phyloP scores from a whole-genome alignment of 179 eudicot species.

The Heliamphora pulchella region DNA sequence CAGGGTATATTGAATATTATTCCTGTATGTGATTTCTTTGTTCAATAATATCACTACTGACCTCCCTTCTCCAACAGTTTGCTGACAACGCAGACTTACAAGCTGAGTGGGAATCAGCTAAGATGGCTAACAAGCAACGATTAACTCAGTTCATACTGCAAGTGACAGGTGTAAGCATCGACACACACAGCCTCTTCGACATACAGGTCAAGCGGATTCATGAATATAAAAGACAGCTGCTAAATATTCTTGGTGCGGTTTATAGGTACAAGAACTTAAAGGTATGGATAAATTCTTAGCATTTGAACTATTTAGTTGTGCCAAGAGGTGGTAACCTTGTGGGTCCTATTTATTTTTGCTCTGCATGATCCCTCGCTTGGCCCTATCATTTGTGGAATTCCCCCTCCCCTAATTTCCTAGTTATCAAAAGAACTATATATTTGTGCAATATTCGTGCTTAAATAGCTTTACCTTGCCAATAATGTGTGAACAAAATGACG shows the following conservation, averaged over 20 bases:
- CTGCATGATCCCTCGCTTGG: no score
- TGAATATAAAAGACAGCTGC: constrained; percentile 91
- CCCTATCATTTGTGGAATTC: no score
- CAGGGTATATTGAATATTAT: neutral
- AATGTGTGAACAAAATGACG: neutral
- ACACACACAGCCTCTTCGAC: constrained; percentile 87
- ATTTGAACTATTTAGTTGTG: neutral
- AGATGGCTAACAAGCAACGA: constrained; percentile 88
- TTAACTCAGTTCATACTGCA: constrained; percentile 66
- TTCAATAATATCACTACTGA: constrained; percentile 16
- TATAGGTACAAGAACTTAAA: constrained; percentile 92
- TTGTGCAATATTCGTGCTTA: constrained; percentile 11
- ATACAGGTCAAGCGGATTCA: constrained; percentile 97
- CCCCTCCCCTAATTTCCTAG: no score
- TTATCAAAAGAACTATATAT: neutral
- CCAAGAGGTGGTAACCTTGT: no score
- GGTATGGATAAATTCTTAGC: constrained; percentile 37
- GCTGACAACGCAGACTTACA: constrained; percentile 84
- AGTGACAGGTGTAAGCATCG: constrained; percentile 80
- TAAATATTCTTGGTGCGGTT: constrained; percentile 80
- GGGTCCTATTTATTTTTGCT: no score
- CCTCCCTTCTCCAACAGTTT: constrained; percentile 38
- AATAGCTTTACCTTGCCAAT: neutral
- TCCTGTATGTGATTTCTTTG: neutral
- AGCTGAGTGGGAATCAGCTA: constrained; percentile 90